Conservation (phyloP, 495 filamentous ascomycete genomes). For the Trichoderma reesei region DNA sequence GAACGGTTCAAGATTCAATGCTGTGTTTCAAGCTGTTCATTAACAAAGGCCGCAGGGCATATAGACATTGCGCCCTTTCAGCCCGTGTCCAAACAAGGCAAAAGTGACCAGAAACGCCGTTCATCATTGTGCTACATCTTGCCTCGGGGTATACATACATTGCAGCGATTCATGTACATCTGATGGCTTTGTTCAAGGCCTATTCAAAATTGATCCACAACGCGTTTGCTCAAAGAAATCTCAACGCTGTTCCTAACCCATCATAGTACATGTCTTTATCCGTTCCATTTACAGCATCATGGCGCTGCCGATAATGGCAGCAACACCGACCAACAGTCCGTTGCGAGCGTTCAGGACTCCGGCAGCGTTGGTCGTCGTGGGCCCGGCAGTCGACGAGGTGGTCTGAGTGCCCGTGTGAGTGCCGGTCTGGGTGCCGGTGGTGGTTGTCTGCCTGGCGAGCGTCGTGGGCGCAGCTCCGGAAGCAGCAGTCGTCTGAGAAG, state of each 20-base stretch:
- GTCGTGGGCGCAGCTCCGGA: constrained; percentile 14
- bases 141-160: not conserved
- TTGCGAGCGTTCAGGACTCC: constrained; percentile 27
- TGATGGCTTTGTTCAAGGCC: not conserved
- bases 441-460: constrained; percentile 13
- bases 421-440: constrained; percentile 10
- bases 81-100: too few species aligned
- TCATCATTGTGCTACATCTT: not conserved
- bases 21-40: too few species aligned
- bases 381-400: not conserved
- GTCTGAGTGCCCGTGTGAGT: constrained; percentile 14
- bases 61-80: not conserved
- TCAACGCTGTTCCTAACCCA: not conserved
- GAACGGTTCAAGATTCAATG: too few species aligned
- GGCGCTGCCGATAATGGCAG: constrained; percentile 19
- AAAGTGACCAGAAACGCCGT: not conserved
- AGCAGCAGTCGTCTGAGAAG: not conserved
- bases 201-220: not conserved
- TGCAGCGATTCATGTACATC: not conserved
- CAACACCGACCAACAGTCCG: constrained; percentile 19
- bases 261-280: not conserved
- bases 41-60: not conserved
- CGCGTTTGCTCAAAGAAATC: not conserved
- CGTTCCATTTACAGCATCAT: constrained; percentile 16
- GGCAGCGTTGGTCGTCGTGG: constrained; percentile 24